Percentiles rank a stretch among this genome's conserved stretches.
phyloP scores from a whole-genome alignment of 768 basidiomycete species.

The Pholiota molesta region DNA sequence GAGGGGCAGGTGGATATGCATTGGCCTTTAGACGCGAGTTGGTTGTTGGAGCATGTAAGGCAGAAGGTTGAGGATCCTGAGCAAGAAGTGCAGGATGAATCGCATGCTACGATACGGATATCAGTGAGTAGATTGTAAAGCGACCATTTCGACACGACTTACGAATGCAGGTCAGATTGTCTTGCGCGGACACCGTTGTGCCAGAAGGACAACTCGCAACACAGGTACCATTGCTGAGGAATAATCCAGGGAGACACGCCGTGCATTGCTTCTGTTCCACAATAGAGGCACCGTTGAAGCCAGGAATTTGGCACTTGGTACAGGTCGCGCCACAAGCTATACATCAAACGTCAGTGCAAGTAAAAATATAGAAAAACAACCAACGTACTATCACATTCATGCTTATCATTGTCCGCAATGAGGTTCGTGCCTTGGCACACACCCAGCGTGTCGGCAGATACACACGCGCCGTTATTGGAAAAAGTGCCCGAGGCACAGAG shows the following conservation, averaged over 20 bases:
- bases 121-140: not conserved
- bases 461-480: conserved; percentile 66
- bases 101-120: conserved; percentile 51
- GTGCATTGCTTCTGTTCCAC: conserved; percentile 72
- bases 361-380: not conserved
- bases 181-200: conserved; percentile 70
- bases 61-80: conserved; percentile 71
- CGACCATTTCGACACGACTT: conserved; percentile 20
- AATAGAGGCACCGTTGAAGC: conserved; percentile 68
- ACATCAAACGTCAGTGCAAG: conserved; percentile 9
- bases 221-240: conserved; percentile 72
- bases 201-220: conserved; percentile 72
- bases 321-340: conserved; percentile 79
- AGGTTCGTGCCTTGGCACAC: conserved; percentile 68
- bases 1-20: conserved; percentile 76
- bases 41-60: conserved; percentile 66
- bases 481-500: conserved; percentile 65
- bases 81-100: conserved; percentile 74
- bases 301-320: conserved; percentile 71
- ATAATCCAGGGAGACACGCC: conserved; percentile 75
- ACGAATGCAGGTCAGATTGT: conserved; percentile 73
- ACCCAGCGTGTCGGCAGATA: conserved; percentile 63
- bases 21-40: conserved; percentile 69
- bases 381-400: conserved; percentile 74
- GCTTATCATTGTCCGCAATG: conserved; percentile 79